phyloP scores from a whole-genome alignment of 495 filamentous ascomycete genomes.

The Aspergillus homomorphus region DNA sequence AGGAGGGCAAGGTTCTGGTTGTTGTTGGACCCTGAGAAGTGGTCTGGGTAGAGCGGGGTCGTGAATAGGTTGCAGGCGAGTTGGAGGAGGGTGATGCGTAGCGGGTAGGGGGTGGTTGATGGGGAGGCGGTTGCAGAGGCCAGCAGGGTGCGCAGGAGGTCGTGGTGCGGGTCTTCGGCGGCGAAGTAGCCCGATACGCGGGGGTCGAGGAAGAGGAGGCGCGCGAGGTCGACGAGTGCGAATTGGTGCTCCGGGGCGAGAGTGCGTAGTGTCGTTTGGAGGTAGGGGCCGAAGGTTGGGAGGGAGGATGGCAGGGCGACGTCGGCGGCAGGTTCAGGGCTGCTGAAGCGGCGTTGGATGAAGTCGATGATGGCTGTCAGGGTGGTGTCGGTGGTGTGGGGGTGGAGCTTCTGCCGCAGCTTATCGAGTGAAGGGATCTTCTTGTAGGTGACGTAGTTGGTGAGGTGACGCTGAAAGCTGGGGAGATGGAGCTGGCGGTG shows the following conservation, averaged over 20 bases:
- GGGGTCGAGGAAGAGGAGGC: conserved; percentile 71
- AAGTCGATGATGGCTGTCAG: conserved; percentile 61
- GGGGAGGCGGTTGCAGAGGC: conserved; percentile 49
- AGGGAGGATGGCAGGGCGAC: conserved; percentile 45
- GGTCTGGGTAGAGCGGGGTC: conserved; percentile 47
- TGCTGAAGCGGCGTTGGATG: conserved; percentile 42
- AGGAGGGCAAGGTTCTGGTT: conserved; percentile 5
- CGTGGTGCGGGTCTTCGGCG: conserved; percentile 67
- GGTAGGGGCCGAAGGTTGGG: conserved; percentile 42
- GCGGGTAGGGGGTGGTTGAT: conserved; percentile 62
- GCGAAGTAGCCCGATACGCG: conserved; percentile 87
- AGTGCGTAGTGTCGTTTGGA: conserved; percentile 27
- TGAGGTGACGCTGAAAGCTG: conserved; percentile 58
- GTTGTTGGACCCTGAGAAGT: conserved; percentile 31
- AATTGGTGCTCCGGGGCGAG: conserved; percentile 56
- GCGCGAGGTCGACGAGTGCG: conserved; percentile 76
- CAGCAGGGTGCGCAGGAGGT: conserved; percentile 63
- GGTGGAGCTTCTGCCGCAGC: conserved; percentile 68
- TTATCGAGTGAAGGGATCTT: conserved; percentile 85
- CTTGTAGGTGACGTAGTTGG: conserved; percentile 66
- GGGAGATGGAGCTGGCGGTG: conserved; percentile 69
- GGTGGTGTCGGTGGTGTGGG: conserved; percentile 49
- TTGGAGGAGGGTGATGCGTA: conserved; percentile 75
- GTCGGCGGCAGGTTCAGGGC: conserved; percentile 37
- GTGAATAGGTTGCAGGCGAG: conserved; percentile 62